Base-by-base conservation (phyloP, 225 moss, liverwort and hornwort species). In the Pseudisothecium myosuroides region DNA sequence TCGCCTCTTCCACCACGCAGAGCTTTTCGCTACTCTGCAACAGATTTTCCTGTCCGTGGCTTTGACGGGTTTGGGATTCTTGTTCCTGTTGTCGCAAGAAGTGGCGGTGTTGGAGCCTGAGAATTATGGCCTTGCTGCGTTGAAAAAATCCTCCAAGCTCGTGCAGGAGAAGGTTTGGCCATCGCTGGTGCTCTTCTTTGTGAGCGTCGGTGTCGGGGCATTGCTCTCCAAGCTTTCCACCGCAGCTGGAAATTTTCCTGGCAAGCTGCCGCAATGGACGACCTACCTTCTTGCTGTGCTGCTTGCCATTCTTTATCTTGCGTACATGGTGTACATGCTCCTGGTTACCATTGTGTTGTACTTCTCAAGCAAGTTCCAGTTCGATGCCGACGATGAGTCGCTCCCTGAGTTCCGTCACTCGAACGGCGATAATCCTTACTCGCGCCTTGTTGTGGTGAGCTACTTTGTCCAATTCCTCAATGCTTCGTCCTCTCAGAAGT, bases 281-380 rank as follows among this genome's bases (percentile, higher is more conserved):
- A 19, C 87, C 52, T 90, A 90, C 87, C 50, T 90, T 49, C 72
- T 89, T 32, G 88, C 73, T 37, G 72, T 87, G 72, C 67, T 92
- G 14, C 80, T 91, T 6, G 91, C 76, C 28, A 29, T 90, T 75
- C 77, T 89, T 13, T 85, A 86, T 59, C 71, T 92, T 37, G 90
- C 80, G 10, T 90, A 80, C 72, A 64, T 81, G 81, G 89, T 87
- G 26, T 93, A 93, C 74, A 85, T 93, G 17, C 72, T 90, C 6
- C 65, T 93, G 36, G 90, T 89, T 21, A 90, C 86, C 18, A 39
- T 92, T 50, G 89, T 93, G 56, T 72, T 93, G 58, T 93, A 92
- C 89, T 93, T 93, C 74, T 92, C 92, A 15, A 86, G 92, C 91
- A 93, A 93, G 68, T 63, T 85, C 80, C 90, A 88, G n/a, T 90